These are phyloP conservation scores for Ceratocystiopsis sp. DNA, from an alignment of 2,329 filamentous ascomycete species.

Conservation along the genomic window DNA sequence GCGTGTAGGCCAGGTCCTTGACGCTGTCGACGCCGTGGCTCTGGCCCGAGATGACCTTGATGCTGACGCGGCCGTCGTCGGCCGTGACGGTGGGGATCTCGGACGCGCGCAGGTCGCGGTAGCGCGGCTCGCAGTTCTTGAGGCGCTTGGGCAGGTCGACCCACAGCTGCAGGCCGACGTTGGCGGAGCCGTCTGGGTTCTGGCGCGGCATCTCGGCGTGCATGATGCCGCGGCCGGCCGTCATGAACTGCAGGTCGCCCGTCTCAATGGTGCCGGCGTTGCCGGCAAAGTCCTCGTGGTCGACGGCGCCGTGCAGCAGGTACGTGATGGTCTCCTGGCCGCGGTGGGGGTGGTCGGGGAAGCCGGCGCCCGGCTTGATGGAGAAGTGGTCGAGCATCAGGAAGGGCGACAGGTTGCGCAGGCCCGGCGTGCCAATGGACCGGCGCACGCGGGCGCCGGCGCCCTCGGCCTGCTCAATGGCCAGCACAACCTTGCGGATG, in stretches of 20 bases:
- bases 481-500: constrained; percentile 70
- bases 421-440: constrained; percentile 66
- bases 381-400: constrained; percentile 93
- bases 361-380: constrained; percentile 64
- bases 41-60: constrained; percentile 85
- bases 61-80: constrained; percentile 54
- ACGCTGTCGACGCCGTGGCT: constrained; percentile 72
- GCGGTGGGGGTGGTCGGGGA: constrained; percentile 72
- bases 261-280: constrained; percentile 67
- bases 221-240: constrained; percentile 76
- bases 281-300: constrained; percentile 86
- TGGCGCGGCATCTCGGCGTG: constrained; percentile 89
- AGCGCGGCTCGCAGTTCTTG: constrained; percentile 81
- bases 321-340: constrained; percentile 86
- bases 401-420: constrained; percentile 82
- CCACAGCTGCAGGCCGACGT: constrained; percentile 87
- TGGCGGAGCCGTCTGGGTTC: constrained; percentile 57
- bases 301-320: constrained; percentile 65
- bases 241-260: constrained; percentile 98
- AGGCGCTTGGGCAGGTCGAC: constrained; percentile 71
- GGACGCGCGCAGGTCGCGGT: constrained; percentile 61
- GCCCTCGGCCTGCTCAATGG: constrained; percentile 73
- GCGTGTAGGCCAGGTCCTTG: constrained; percentile 79
- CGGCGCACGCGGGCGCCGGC: constrained; percentile 75
- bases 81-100: constrained; percentile 65